A percentile compares a stretch with the other conserved stretches of the same genome.
Conservation (phyloP, 805 yeast genomes). For the Lachancea fermentati region DNA sequence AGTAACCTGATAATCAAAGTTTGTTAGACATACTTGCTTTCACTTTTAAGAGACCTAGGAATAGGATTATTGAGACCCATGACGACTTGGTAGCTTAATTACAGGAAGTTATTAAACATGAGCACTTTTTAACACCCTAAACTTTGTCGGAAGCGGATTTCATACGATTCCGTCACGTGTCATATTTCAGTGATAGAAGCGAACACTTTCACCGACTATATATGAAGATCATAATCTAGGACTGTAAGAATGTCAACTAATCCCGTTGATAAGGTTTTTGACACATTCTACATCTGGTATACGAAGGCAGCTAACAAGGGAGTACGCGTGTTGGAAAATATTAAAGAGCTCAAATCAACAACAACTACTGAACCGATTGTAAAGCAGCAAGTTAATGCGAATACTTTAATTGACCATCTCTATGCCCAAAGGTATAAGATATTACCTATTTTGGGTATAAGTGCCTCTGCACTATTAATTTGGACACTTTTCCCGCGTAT, state of each 20-base stretch:
- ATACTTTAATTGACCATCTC: neutral
- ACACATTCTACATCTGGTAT: conserved; percentile 13
- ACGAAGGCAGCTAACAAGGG: conserved; percentile 2
- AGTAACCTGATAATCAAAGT: neutral
- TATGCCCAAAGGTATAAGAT: neutral
- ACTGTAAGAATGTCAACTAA: conserved; percentile 4
- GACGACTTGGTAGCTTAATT: neutral
- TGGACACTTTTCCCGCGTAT: neutral
- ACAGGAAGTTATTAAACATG: neutral
- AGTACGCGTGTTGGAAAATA: conserved; percentile 2
- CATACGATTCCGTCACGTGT: neutral
- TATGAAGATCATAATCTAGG: neutral
- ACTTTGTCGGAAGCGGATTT: neutral
- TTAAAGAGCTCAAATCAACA: conserved; percentile 1
- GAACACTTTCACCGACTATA: neutral
- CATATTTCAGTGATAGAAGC: neutral
- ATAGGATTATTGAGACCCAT: conserved; percentile 92
- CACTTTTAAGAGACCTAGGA: conserved; percentile 83
- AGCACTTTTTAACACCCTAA: neutral
- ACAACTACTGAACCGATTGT: neutral
- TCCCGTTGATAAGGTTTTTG: conserved; percentile 22
- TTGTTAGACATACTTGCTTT: conserved; percentile 61
- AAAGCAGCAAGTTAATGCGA: neutral
- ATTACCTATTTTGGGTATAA: conserved; percentile 1
- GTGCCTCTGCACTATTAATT: conserved; percentile 2